These are phyloP conservation scores for Cenchrus fungigraminus DNA, from an alignment of 176 grass and related monocot genomes.

Conservation along the genomic window DNA sequence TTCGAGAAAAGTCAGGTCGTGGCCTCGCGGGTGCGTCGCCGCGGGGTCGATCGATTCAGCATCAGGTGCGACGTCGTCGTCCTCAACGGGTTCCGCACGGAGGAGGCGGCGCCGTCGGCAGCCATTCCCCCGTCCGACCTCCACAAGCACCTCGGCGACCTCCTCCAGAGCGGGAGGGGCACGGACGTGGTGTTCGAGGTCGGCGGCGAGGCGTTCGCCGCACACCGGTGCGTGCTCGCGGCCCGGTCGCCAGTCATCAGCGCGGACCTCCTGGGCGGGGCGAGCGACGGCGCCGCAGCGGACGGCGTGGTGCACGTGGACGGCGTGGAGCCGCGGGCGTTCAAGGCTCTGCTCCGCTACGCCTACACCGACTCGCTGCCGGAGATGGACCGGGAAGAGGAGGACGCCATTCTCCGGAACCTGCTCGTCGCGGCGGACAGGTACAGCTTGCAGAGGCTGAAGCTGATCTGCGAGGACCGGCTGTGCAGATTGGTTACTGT, in stretches of 20 bases:
- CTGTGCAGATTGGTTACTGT: constrained; percentile 22
- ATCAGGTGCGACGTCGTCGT: constrained; percentile 17
- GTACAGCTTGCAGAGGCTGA: not conserved
- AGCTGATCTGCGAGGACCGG: constrained; percentile 16
- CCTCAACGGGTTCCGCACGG: constrained; percentile 15
- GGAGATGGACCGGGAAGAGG: not conserved
- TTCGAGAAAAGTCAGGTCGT: not conserved
- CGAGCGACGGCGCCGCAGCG: not conserved
- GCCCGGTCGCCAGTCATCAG: constrained; percentile 47
- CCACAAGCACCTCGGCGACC: constrained; percentile 41
- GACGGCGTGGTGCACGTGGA: not conserved
- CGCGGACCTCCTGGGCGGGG: constrained; percentile 17
- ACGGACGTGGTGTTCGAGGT: constrained; percentile 47
- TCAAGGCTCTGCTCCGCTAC: not conserved
- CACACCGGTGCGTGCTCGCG: constrained; percentile 44
- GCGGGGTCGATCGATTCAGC: not conserved
- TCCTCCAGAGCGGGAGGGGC: constrained; percentile 27
- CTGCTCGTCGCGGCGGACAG: constrained; percentile 8
- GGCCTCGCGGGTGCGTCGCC: not conserved
- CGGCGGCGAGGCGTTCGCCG: constrained; percentile 40
- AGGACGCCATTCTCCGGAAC: not conserved
- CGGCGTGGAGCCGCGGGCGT: not conserved
- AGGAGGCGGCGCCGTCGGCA: not conserved
- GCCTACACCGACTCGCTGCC: constrained; percentile 4
- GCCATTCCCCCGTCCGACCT: constrained; percentile 15